These are phyloP conservation scores for Yarrowia phangngaensis DNA, from an alignment of 805 yeast genomes.

Conservation along the genomic window DNA sequence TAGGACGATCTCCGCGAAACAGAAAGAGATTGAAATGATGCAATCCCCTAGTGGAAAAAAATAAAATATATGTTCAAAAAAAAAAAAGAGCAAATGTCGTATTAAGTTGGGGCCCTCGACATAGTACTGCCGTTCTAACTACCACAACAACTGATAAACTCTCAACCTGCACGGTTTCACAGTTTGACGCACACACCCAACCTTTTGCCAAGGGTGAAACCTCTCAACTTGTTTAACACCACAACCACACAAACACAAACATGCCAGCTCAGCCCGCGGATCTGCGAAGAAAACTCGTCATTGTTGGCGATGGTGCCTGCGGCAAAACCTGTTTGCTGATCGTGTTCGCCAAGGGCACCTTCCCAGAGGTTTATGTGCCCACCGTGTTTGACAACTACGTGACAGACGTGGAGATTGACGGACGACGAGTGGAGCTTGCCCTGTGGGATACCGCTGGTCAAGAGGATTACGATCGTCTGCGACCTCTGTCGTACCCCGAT, in stretches of 20 bases:
- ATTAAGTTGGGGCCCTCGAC: no score
- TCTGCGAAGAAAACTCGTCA: slow-evolving; percentile 60
- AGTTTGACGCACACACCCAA: no score
- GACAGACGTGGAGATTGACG: slow-evolving; percentile 90
- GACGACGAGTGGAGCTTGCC: slow-evolving; percentile 88
- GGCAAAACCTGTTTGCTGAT: slow-evolving; percentile 91
- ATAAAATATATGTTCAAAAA: no score
- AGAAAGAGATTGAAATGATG: no score
- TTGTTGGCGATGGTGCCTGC: slow-evolving; percentile 97
- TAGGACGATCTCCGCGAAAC: no score
- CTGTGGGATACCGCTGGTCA: slow-evolving; percentile 99
- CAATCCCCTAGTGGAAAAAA: no score
- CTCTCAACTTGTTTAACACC: no score
- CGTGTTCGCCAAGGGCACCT: slow-evolving; percentile 77
- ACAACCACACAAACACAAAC: neutral
- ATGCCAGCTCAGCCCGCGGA: slow-evolving; percentile 34
- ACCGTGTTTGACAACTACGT: slow-evolving; percentile 97
- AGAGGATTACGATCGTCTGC: slow-evolving; percentile 92
- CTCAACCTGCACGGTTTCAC: no score
- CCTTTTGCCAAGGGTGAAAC: no score
- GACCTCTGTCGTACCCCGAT: slow-evolving; percentile 89
- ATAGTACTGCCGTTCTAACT: no score
- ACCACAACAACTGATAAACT: no score
- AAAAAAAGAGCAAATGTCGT: no score
- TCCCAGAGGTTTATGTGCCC: slow-evolving; percentile 93